These are phyloP conservation scores for Hypholoma fasciculare DNA, from an alignment of 768 basidiomycete genomes.

Conservation along the genomic window DNA sequence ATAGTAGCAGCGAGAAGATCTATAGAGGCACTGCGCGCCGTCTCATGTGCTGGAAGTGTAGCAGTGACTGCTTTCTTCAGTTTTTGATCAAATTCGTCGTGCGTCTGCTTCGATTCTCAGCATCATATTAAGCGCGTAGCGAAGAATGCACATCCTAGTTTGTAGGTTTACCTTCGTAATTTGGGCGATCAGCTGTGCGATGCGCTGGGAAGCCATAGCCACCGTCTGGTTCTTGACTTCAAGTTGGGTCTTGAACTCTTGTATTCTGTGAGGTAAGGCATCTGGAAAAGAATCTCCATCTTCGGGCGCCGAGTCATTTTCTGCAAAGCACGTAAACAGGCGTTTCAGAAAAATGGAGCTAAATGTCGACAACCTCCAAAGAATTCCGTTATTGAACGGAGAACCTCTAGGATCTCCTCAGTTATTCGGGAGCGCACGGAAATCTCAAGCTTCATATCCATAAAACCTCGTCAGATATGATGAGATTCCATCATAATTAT, in stretches of 20 bases:
- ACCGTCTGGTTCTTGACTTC: background rate
- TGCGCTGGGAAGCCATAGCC: background rate
- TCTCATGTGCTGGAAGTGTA: conserved; percentile 23
- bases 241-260: background rate
- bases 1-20: conserved; percentile 45
- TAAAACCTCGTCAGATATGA: background rate
- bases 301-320: background rate
- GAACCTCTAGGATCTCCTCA: conserved; percentile 19
- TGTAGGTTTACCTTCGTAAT: background rate
- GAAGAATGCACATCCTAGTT: background rate
- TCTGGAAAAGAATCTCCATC: background rate
- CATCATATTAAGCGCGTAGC: no score
- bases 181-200: background rate
- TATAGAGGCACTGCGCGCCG: conserved; percentile 31
- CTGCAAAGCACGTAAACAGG: background rate
- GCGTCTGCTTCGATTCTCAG: conserved; percentile 6
- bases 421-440: conserved; percentile 13
- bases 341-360: background rate
- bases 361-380: conserved; percentile 18
- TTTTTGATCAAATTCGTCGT: conserved; percentile 9
- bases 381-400: conserved; percentile 19
- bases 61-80: conserved; percentile 9
- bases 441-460: conserved; percentile 8
- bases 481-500: background rate
- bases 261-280: background rate